phyloP scores from a whole-genome alignment of 2,329 filamentous ascomycete species.

The Botryotinia convoluta region DNA sequence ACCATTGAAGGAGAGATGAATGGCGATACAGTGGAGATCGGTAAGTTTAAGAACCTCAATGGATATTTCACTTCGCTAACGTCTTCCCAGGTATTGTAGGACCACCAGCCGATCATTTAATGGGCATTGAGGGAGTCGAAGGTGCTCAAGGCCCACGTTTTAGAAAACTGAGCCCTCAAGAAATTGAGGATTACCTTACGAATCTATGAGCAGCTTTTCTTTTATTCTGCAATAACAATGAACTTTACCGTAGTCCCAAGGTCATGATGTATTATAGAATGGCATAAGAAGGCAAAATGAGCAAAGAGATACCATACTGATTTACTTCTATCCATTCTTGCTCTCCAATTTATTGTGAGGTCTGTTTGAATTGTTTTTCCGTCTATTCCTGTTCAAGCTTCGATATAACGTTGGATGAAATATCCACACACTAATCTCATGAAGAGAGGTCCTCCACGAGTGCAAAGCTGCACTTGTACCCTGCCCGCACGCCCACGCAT shows the following conservation, averaged over 20 bases:
- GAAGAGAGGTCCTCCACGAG: constrained; percentile 27
- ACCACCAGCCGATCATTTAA: constrained; percentile 85
- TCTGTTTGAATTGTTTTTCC: not conserved
- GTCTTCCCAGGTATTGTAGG: constrained; percentile 77
- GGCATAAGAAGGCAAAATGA: constrained; percentile 37
- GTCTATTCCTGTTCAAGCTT: not conserved
- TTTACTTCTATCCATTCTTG: not conserved
- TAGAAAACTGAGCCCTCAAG: constrained; percentile 91
- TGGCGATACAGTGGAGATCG: constrained; percentile 96
- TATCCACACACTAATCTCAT: not conserved
- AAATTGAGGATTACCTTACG: constrained; percentile 99
- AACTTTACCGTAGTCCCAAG: constrained; percentile 26
- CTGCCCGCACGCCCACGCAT: constrained; percentile 33
- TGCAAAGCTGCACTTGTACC: constrained; percentile 38
- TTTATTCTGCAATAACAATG: constrained; percentile 22
- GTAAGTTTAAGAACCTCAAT: constrained; percentile 49
- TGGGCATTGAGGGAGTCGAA: constrained; percentile 87
- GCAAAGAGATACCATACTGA: constrained; percentile 34
- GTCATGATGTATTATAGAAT: constrained; percentile 41
- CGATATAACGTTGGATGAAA: not conserved
- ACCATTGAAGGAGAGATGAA: constrained; percentile 99
- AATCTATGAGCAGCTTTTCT: constrained; percentile 64
- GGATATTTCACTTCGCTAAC: constrained; percentile 29
- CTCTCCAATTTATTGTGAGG: not conserved
- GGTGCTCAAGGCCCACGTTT: constrained; percentile 82